Percentiles rank a stretch among this genome's conserved stretches.
These are phyloP conservation scores for Mortierella hygrophila DNA, from an alignment of 192 early-diverging fungal species.

Conservation along the genomic window DNA sequence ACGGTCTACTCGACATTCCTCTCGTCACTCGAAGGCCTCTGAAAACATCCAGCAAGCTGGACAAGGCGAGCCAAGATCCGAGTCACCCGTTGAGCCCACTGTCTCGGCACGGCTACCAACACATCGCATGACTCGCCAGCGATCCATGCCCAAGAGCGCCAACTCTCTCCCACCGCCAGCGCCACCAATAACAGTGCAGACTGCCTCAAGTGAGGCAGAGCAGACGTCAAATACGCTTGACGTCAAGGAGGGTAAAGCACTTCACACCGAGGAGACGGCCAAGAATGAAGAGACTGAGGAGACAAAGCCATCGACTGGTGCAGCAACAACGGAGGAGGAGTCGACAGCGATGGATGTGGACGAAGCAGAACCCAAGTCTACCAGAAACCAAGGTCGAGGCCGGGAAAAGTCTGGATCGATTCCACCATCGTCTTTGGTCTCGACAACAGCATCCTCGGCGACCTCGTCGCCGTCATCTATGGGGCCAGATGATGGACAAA, in stretches of 20 bases:
- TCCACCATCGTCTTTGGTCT: conserved; percentile 21
- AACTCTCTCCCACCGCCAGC: conserved; percentile 7
- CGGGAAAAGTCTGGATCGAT: conserved; percentile 21
- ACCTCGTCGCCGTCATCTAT: conserved; percentile 41
- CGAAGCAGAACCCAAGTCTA: background rate
- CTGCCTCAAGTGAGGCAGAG: background rate
- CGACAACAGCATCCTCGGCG: conserved; percentile 16
- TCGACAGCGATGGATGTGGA: conserved; percentile 34
- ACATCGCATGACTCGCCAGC: conserved; percentile 38
- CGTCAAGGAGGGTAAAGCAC: background rate
- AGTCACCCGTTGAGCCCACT: background rate
- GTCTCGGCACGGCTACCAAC: conserved; percentile 16
- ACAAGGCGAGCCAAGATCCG: conserved; percentile 6
- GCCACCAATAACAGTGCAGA: background rate
- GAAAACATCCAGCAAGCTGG: conserved; percentile 4
- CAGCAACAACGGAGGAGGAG: background rate
- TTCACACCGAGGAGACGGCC: background rate
- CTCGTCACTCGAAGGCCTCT: conserved; percentile 20
- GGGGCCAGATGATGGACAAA: conserved; percentile 22
- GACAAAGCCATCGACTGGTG: background rate
- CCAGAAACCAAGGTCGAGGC: background rate
- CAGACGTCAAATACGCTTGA: background rate
- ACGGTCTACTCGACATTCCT: conserved; percentile 49
- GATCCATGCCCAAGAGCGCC: conserved; percentile 38
- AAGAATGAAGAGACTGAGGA: background rate